A percentile compares a stretch with the other conserved stretches of the same genome.
These are phyloP conservation scores for Dactylellina haptotyla DNA, from an alignment of 2,329 filamentous ascomycete genomes.

Conservation along the genomic window DNA sequence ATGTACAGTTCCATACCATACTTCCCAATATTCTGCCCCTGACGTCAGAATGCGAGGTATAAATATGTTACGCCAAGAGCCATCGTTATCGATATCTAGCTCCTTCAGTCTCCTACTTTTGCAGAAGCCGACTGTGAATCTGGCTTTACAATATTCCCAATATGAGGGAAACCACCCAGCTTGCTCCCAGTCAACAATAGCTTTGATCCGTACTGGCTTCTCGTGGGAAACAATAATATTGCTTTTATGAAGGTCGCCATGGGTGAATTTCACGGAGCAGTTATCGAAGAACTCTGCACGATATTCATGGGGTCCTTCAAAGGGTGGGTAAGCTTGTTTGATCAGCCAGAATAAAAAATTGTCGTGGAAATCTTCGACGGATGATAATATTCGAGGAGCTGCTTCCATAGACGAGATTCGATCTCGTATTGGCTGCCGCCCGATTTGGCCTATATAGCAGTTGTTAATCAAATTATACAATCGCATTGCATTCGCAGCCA, in stretches of 20 bases:
- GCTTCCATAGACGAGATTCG: neutral
- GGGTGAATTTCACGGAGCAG: conserved; percentile 59
- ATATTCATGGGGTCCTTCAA: neutral
- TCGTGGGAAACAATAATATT: conserved; percentile 60
- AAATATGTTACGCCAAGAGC: neutral
- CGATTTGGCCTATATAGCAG: neutral
- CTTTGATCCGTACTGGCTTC: conserved; percentile 58
- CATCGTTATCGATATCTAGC: neutral
- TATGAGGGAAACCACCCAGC: conserved; percentile 61
- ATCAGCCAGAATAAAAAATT: neutral
- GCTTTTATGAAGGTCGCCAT: conserved; percentile 59
- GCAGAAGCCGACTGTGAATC: neutral
- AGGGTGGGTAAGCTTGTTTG: neutral
- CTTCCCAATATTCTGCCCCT: neutral
- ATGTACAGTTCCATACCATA: neutral
- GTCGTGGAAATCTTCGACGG: neutral
- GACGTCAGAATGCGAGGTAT: neutral
- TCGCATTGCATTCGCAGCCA: neutral
- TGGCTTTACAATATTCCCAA: conserved; percentile 60
- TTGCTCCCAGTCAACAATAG: no score
- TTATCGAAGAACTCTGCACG: conserved; percentile 56
- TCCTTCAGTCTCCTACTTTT: neutral
- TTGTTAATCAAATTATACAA: neutral
- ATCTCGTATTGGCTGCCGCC: neutral
- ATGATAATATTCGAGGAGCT: conserved; percentile 3